Evolutionary conservation across 352 stramenopile species (phyloP), one percentile per base, ranked within the genome.

Genomic region (Pythium brachiatum): DNA sequence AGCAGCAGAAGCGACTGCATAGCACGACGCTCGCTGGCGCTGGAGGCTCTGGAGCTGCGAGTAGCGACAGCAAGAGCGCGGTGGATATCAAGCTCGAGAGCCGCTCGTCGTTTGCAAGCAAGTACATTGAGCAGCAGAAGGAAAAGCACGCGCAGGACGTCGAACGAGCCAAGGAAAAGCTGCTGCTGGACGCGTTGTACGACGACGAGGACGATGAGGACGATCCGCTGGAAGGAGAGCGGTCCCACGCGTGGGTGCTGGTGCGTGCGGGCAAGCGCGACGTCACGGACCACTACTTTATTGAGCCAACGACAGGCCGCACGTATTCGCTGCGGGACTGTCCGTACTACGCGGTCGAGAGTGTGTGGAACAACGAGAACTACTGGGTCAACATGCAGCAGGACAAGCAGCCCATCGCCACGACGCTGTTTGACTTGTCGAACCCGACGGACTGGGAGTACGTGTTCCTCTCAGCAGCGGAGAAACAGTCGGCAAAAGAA

Each of bases 361-460:
- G 69, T 20, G 78, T 98, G 2, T 99, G 93, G 79, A 98, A 97
- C 66, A 73, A 97, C 60, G 86, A 95, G 57, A 98, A 98, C 70
- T 98, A 94, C 64, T 98, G 92, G 90, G 86, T 98, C 20, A 98
- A 98, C 74, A 98, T 97, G 86, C 90, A 96, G 61, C 57, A 67
- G 15, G 57, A 67, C 3, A 71, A 76, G 32, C 84, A 89, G 21
- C 71, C 73, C 0, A 74, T 92, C 32, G 56, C 71, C 16, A 79
- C 85, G n/a, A 92, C 74, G 16, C 68, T 87, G 4, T 91, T 94
- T 57, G 89, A 98, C 63, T 64, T 98, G 46, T 57, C 62, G 3
- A 95, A 97, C 57, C 69, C 77, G 39, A 90, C 84, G 0, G 78
- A 93, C 60, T 98, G 93, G 94, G 84, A 97, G 68, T 96, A 93